Conservation (phyloP, 2,329 filamentous ascomycete species). For the Exserohilum rostratum region DNA sequence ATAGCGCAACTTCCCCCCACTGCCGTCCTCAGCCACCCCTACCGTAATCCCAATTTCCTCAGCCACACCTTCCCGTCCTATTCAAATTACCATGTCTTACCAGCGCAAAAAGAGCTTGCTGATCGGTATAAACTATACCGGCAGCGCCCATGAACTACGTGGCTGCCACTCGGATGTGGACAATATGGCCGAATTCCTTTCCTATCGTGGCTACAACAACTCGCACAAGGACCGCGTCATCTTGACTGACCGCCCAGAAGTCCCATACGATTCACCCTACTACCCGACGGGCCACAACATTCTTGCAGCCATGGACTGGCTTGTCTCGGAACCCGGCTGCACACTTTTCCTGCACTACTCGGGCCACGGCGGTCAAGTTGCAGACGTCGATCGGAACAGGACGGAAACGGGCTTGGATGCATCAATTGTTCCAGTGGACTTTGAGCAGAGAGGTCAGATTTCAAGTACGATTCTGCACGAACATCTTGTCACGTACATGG, state of each 20-base stretch:
- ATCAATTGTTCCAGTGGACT: constrained; percentile 62
- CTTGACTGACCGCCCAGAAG: constrained; percentile 49
- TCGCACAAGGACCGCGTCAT: constrained; percentile 53
- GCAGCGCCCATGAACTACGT: constrained; percentile 51
- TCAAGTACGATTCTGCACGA: constrained; percentile 59
- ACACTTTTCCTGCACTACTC: constrained; percentile 64
- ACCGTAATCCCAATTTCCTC: not conserved
- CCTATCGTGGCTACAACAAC: constrained; percentile 51
- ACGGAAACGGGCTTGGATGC: constrained; percentile 50
- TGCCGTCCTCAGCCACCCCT: not conserved
- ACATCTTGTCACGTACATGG: constrained; percentile 59
- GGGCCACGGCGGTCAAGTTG: constrained; percentile 63
- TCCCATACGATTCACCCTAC: constrained; percentile 39
- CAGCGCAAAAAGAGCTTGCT: constrained; percentile 56
- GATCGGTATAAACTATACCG: constrained; percentile 61
- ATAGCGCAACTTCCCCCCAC: not conserved
- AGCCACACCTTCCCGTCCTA: not conserved
- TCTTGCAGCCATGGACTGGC: constrained; percentile 63
- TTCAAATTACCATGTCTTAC: constrained; percentile 20
- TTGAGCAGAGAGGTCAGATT: constrained; percentile 60
- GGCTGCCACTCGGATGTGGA: constrained; percentile 59
- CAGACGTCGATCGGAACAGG: constrained; percentile 51
- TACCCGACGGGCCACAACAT: constrained; percentile 54
- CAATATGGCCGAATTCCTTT: constrained; percentile 56
- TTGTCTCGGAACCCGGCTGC: constrained; percentile 60